Conservation (phyloP, 1,284 basidiomycete species). For the Pseudozyma sp. region DNA sequence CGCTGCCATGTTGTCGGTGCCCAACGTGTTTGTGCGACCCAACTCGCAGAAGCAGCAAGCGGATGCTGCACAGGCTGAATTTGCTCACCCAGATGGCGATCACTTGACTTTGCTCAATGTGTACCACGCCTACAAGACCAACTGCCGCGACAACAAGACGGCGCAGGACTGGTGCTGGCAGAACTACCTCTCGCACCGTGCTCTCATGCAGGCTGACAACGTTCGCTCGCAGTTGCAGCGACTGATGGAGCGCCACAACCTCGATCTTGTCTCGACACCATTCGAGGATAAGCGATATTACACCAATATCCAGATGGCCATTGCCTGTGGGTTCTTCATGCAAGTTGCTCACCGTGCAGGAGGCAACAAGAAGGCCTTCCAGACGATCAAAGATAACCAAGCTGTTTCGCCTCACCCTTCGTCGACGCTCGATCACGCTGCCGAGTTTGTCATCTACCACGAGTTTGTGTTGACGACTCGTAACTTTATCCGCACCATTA, state of each 20-base stretch:
- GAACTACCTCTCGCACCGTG: slow-evolving; percentile 87
- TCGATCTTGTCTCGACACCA: slow-evolving; percentile 81
- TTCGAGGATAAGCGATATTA: slow-evolving; percentile 83
- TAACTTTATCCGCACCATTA: slow-evolving; percentile 85
- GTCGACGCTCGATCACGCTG: slow-evolving; percentile 89
- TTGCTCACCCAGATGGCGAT: slow-evolving; percentile 93
- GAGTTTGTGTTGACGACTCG: slow-evolving; percentile 92
- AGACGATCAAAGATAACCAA: slow-evolving; percentile 95
- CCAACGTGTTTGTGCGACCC: slow-evolving; percentile 92
- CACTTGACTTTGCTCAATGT: slow-evolving; percentile 95
- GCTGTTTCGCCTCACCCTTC: slow-evolving; percentile 93
- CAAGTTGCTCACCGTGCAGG: slow-evolving; percentile 86
- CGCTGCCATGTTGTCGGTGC: slow-evolving; percentile 92
- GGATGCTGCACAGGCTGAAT: slow-evolving; percentile 87
- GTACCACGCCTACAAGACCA: slow-evolving; percentile 90
- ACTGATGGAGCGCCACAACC: slow-evolving; percentile 83
- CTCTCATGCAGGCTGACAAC: slow-evolving; percentile 91
- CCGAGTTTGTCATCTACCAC: slow-evolving; percentile 98
- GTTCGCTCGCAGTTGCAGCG: slow-evolving; percentile 91
- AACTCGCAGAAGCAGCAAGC: slow-evolving; percentile 82
- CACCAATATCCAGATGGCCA: slow-evolving; percentile 82
- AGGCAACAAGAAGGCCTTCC: slow-evolving; percentile 63
- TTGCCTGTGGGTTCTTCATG: slow-evolving; percentile 98
- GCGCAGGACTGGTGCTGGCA: slow-evolving; percentile 84
- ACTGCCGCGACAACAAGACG: slow-evolving; percentile 58